A percentile compares a stretch with the other conserved stretches of the same genome.
phyloP scores from a whole-genome alignment of 1,139 yeast species.

The Suhomyces anneliseae region DNA sequence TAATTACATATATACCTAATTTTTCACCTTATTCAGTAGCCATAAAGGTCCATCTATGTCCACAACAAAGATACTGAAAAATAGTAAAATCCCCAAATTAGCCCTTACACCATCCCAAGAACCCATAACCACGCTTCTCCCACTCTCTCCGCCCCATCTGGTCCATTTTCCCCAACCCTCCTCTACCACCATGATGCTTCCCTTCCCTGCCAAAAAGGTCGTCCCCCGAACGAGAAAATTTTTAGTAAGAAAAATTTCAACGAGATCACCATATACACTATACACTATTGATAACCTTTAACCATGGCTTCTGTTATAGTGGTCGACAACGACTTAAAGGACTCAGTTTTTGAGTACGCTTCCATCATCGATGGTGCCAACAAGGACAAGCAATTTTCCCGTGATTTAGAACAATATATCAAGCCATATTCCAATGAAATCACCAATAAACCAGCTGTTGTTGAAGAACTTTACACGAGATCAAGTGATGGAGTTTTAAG shows the following conservation, averaged over 20 bases:
- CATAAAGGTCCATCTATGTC: too few relatives aligned
- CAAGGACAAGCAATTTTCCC: conserved; percentile 29
- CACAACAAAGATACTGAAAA: too few relatives aligned
- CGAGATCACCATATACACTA: conserved; percentile 1
- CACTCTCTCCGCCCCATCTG: too few relatives aligned
- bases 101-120: too few relatives aligned
- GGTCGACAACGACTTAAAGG: conserved; percentile 46
- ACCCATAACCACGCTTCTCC: too few relatives aligned
- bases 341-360: conserved; percentile 43
- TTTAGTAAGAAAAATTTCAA: conserved; percentile 10
- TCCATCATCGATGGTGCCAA: conserved; percentile 39
- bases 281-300: conserved; percentile 1
- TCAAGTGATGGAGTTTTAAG: conserved; percentile 25
- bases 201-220: neutral
- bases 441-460: conserved; percentile 30
- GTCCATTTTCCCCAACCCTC: too few relatives aligned
- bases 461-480: conserved; percentile 25
- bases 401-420: conserved; percentile 26
- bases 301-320: conserved; percentile 48
- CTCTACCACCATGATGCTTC: too few relatives aligned
- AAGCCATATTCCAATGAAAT: conserved; percentile 26
- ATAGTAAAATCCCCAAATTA: too few relatives aligned
- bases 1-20: too few relatives aligned
- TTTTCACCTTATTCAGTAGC: too few relatives aligned
- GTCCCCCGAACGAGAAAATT: conserved; percentile 12